Evolutionary conservation across 345 rosid species (phyloP), one percentile per base, ranked within the genome.

Genomic region (Carallia pectinifolia): DNA sequence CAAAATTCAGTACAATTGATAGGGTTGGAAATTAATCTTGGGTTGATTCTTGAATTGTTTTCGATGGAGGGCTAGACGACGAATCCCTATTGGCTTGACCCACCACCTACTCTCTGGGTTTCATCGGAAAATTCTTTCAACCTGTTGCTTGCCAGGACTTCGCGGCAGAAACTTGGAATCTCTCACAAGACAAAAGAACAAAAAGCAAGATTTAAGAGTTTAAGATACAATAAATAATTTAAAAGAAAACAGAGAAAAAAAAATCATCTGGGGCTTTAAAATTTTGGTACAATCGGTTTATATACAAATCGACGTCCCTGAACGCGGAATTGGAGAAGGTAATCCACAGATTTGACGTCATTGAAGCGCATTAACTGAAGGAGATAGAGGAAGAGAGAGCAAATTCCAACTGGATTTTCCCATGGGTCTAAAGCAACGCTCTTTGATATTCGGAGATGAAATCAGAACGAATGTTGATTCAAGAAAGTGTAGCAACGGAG

Each of bases 31-130:
- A 59, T 54, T 15, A 58, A 33, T 23, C 23, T 78, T 38, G 70
- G 40, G 67, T 48, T 8, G 85, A 84, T 7, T 86, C 89, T 39
- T 82, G 96, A 88, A 33, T 86, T 29, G 85, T 61, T 81, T 79
- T 84, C 58, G 90, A 63, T 1, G 98, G 98, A 34, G 94, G 85
- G 71, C 96, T 82, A 23, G 75, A 27, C 10, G 81, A 83, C 1
- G 83, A 82, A 64, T 90, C 92, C 33, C 55, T 37, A 68, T 75
- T 72, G 15, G 84, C 40, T 39, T 85, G 90, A 65, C 87, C 38
- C 23, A 23, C 23, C 23, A 23, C 23, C 23, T 23, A 23, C 23
- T 23, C 23, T 23, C 23, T 23, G 23, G 23, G 23, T 23, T 23
- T 33, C 34, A 4, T 4, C 34, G 4, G 34, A 33, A 31, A 13